Conservation (phyloP, 2,329 filamentous ascomycete species). For the Xylaria sp. region DNA sequence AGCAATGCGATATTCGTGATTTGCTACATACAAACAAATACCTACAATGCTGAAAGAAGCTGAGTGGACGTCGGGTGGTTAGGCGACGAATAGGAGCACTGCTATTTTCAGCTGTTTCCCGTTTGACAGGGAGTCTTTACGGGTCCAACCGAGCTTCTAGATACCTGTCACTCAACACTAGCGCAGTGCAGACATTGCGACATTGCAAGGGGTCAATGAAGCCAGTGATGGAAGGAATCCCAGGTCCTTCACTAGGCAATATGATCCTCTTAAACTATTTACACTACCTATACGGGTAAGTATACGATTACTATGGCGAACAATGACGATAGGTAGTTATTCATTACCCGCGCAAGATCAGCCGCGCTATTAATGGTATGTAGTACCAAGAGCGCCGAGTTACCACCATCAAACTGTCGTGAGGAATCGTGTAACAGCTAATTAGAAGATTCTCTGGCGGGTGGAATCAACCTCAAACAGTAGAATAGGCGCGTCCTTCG, state of each 20-base stretch:
- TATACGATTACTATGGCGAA: neutral
- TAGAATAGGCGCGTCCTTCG: too few species aligned
- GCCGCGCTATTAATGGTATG: slow-evolving; percentile 17
- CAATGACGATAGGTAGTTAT: neutral
- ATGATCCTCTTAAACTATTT: slow-evolving; percentile 6
- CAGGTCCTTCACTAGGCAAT: neutral
- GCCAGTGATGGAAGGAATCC: neutral
- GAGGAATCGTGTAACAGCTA: slow-evolving; percentile 2
- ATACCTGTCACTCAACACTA: slow-evolving; percentile 5
- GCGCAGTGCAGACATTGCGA: slow-evolving; percentile 12
- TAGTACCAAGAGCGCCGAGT: slow-evolving; percentile 10
- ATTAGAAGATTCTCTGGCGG: neutral
- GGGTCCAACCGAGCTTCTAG: slow-evolving; percentile 28
- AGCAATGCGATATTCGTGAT: slow-evolving; percentile 18
- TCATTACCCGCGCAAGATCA: slow-evolving; percentile 11
- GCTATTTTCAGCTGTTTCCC: slow-evolving; percentile 38
- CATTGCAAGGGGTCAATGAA: slow-evolving; percentile 23
- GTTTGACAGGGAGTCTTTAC: slow-evolving; percentile 25
- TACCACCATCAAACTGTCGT: slow-evolving; percentile 13
- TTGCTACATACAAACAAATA: neutral
- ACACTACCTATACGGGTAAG: neutral
- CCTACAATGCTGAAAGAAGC: slow-evolving; percentile 25
- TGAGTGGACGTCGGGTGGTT: slow-evolving; percentile 29
- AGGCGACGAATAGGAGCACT: slow-evolving; percentile 39
- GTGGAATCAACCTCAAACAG: neutral